Evolutionary conservation across 75 land plant species (phyloP), one percentile per base, ranked within the genome.

Genomic region (Pinus tabuliformis): DNA sequence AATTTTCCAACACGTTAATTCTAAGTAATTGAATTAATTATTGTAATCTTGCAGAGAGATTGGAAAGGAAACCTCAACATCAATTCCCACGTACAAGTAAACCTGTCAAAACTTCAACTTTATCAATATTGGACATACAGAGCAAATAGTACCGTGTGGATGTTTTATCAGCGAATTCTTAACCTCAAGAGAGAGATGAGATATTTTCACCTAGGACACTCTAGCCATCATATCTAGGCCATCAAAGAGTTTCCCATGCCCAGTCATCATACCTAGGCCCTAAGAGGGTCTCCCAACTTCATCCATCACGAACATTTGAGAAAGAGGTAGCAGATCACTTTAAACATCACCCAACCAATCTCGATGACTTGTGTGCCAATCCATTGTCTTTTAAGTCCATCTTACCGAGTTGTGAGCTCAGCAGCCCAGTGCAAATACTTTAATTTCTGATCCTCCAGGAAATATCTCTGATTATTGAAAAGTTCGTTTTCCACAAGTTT

Each of bases 391-490:
- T 72, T 72, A 57, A 87, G 72, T 22, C 89, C 89, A 61, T 87
- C 89, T 49, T 78, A 76, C 89, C 89, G 85, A 14, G 79, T 58
- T 0, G 87, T 85, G 45, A 70, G 57, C 74, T 87, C 26, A 26
- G 26, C 84, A 6, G 70, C 8, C 89, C 89, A 87, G 2, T 87
- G 87, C 68, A 82, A 39, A 3, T 78, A 57, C 36, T 72, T 79
- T 22, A 82, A 76, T 56, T 82, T 78, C 76, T 60, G 52, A 59
- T 78, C 83, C 16, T 82, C 84, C 28, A 82, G 58, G 60, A 79
- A 82, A 56, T 82, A 87, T 45, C 89, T 77, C 73, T 81, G 81
- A 21, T 87, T 87, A 66, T 87, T 87, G 28, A 84, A 85, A 17
- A 87, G 89, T 36, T 87, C 74, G 68, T 87, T 82, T 4, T 76